phyloP scores from a whole-genome alignment of 2,329 filamentous ascomycete genomes.

The Penicillium decumbens region DNA sequence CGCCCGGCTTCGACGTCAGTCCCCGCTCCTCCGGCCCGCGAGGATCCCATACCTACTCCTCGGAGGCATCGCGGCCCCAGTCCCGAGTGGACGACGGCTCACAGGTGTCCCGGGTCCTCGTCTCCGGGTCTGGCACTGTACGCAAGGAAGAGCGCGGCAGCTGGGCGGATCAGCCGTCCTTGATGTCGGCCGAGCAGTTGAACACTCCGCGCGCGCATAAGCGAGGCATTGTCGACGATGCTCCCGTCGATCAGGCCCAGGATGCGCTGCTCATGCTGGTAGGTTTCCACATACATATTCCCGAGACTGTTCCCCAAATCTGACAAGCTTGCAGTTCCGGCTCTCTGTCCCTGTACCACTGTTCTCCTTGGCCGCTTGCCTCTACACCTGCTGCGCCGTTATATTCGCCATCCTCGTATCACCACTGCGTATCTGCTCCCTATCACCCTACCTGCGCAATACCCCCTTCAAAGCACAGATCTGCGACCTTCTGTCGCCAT shows the following conservation, averaged over 20 bases:
- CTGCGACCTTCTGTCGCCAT: constrained; percentile 50
- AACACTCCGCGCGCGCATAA: constrained; percentile 26
- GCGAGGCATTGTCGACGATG: constrained; percentile 26
- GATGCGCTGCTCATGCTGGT: constrained; percentile 47
- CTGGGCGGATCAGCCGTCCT: constrained; percentile 34
- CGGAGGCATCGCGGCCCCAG: constrained; percentile 22
- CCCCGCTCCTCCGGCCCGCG: constrained; percentile 24
- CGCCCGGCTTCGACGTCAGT: constrained; percentile 14
- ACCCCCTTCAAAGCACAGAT: constrained; percentile 49
- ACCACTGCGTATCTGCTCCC: constrained; percentile 53
- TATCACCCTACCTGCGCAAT: constrained; percentile 40
- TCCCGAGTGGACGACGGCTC: constrained; percentile 22
- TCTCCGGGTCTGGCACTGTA: constrained; percentile 21
- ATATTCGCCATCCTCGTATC: constrained; percentile 49
- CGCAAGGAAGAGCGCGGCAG: constrained; percentile 33
- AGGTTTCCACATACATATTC: constrained; percentile 6
- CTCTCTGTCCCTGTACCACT: constrained; percentile 52
- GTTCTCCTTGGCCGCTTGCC: constrained; percentile 50
- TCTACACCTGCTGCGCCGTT: constrained; percentile 53
- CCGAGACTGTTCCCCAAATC: not conserved
- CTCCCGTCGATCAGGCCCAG: constrained; percentile 28
- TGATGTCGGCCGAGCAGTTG: constrained; percentile 32
- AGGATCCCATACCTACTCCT: constrained; percentile 21
- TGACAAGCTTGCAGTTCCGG: constrained; percentile 44
- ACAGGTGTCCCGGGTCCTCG: constrained; percentile 23